Evolutionary conservation across 129 eudicot genomes (phyloP), one percentile per base, ranked within the genome.

Genomic region (Artemisia tridentata): DNA sequence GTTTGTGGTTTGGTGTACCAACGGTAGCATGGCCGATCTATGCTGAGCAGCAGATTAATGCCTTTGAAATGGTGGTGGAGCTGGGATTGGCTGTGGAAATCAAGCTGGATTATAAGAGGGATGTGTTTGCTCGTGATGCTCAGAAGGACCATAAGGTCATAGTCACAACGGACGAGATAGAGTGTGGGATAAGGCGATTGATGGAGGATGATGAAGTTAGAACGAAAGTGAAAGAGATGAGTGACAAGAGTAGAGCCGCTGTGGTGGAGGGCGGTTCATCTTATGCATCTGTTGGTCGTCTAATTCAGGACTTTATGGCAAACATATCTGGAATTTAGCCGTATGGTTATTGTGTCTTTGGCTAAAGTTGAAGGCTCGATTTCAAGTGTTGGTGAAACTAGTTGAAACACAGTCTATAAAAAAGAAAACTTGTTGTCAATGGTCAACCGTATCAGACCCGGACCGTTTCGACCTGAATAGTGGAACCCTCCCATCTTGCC

Each of bases 1-100:
- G 89, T 69, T 46, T 84, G 20, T 81, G 83, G 81, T 82, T 56
- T 15, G 93, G 89, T 15, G 87, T 83, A 51, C 88, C 92, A 13
- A 4, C 31, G 38, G 86, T 84, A 0, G 18, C 80, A 19, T 78
- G 83, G 78, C 85, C 90, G 0, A 45, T 76, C 25, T 82, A 72
- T 13, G 83, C 85, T 3, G 90, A 85, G 54, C 85, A 82, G 13
- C 85, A 79, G 20, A 2, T 82, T 7, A 85, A 85, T 63, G 86
- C 83, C 6, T 82, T 82, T 74, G 45, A 58, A 25, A 63, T 77
- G 76, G 87, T 82, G 47, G 81, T 69, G 81, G 88, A 86, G 38
- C 38, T 84, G 18, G 92, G 86, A 16, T 47, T 86, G 46, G 81
- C 84, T 1, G 75, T 81, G 56, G 84, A 75, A 62, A 84, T 80